phyloP scores from a whole-genome alignment of 164 flowering plant species.

The Macadamia integrifolia region DNA sequence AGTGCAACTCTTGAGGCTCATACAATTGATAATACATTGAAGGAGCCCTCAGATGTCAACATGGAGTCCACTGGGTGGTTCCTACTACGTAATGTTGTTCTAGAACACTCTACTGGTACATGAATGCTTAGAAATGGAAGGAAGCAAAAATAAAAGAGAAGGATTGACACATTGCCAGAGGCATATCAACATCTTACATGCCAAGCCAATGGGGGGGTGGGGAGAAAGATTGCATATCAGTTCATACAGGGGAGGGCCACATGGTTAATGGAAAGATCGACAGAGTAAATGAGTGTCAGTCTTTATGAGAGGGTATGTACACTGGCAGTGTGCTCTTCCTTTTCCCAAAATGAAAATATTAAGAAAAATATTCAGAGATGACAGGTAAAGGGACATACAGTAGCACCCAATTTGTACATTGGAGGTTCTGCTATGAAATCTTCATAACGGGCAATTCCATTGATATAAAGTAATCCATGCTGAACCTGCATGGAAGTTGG shows the following conservation, averaged over 20 bases:
- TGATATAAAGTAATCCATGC: conserved; percentile 36
- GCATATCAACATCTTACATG: no score
- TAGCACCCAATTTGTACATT: conserved; percentile 23
- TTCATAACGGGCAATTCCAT: conserved; percentile 36
- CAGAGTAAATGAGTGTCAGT: no score
- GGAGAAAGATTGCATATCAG: no score
- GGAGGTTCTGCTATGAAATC: conserved; percentile 36
- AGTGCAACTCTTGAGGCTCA: conserved; percentile 29
- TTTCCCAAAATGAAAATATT: not conserved
- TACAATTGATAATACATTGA: conserved; percentile 10
- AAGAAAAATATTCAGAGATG: not conserved
- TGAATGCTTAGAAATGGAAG: conserved; percentile 3
- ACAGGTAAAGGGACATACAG: conserved; percentile 20
- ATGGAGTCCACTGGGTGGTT: conserved; percentile 26
- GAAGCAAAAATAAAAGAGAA: no score
- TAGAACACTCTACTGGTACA: conserved; percentile 23
- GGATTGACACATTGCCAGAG: no score
- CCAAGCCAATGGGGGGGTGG: no score
- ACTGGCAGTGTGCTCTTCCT: no score
- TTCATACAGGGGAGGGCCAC: no score
- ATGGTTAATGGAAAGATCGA: no score
- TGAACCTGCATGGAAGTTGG: conserved; percentile 25
- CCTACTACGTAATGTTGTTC: conserved; percentile 34
- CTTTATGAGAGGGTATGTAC: no score
- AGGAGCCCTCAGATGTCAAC: conserved; percentile 36